Base-by-base conservation (phyloP, 164 flowering plant genomes). In the Magnolia changhungtana region DNA sequence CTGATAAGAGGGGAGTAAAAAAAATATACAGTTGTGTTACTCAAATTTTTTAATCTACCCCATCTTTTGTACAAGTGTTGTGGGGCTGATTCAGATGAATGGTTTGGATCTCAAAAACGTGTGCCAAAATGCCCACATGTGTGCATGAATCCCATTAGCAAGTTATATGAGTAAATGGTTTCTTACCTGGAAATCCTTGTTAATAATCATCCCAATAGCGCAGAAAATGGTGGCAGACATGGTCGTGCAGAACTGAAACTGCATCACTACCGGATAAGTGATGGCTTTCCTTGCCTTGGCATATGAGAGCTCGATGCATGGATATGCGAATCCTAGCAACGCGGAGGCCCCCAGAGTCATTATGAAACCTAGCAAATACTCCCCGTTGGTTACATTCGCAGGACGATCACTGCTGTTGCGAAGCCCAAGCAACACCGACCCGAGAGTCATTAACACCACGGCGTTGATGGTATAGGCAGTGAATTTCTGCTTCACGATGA, bases 341-440 rank as follows among this genome's bases (percentile, higher is more conserved):
- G 78, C 79, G 0, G 82, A 78, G 0, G 78, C 76, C 0, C 63
- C 77, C 1, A 80, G 51, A 1, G 83, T 78, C 27, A 81, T 14
- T 31, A 80, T 51, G 65, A 84, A 84, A 6, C 86, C 86, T n/a
- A 78, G 4, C n/a, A 70, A 73, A 67, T 84, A 82, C 73, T 80
- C 19, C 4, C 23, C 74, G 6, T 70, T 63, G 0, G 78, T 29
- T 18, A 77, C 86, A 2, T 80, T 80, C 4, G 23, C n/a, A 1
- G 83, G 83, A 1, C 73, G 61, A 51, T 84, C 84, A 8, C 83
- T 72, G 49, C 49, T 80, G 27, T 29, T 71, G 3, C 76, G 73
- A 27, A 84, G 31, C 4, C 75, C 86, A 55, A 84, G 50, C 52
- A 84, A 21, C 10, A 74, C 59, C 0, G 83, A 61, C 8, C 83